Conservation (phyloP, 257 asterid species). For the Cordia subcordata region DNA sequence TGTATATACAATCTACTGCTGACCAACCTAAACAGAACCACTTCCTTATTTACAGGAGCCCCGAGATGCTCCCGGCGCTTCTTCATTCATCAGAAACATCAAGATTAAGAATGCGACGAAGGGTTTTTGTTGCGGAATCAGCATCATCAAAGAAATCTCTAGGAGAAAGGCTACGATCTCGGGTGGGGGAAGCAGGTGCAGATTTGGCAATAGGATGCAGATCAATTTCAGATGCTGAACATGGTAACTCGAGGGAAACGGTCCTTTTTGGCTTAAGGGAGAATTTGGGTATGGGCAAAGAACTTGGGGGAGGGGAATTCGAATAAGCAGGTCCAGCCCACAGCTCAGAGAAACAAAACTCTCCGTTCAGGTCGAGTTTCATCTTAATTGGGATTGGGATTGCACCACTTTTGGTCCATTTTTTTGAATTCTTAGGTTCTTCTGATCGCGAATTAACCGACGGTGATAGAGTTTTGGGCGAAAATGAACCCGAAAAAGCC, state of each 20-base stretch:
- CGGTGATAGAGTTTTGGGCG: conserved; percentile 40
- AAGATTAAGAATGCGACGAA: conserved; percentile 96
- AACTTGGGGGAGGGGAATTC: conserved; percentile 94
- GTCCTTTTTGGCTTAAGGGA: conserved; percentile 65
- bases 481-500: conserved; percentile 17
- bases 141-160: conserved; percentile 34
- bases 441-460: conserved; percentile 18
- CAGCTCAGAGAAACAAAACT: conserved; percentile 55
- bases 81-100: conserved; percentile 53
- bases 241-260: conserved; percentile 64
- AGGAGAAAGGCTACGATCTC: conserved; percentile 47
- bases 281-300: conserved; percentile 88
- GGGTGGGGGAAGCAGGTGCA: conserved; percentile 87
- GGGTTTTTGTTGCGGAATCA: conserved; percentile 83
- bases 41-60: conserved; percentile 43
- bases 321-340: conserved; percentile 99
- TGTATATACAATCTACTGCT: conserved; percentile 37
- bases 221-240: conserved; percentile 40
- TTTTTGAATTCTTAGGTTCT: conserved; percentile 26
- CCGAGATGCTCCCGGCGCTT: conserved; percentile 24
- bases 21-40: conserved; percentile 25
- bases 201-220: conserved; percentile 53
- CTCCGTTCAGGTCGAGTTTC: conserved; percentile 25
- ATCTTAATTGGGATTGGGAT: conserved; percentile 41
- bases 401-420: conserved; percentile 30